A percentile compares a stretch with the other conserved stretches of the same genome.
phyloP scores from a whole-genome alignment of 495 filamentous ascomycete species.

The Penicillium silybi region DNA sequence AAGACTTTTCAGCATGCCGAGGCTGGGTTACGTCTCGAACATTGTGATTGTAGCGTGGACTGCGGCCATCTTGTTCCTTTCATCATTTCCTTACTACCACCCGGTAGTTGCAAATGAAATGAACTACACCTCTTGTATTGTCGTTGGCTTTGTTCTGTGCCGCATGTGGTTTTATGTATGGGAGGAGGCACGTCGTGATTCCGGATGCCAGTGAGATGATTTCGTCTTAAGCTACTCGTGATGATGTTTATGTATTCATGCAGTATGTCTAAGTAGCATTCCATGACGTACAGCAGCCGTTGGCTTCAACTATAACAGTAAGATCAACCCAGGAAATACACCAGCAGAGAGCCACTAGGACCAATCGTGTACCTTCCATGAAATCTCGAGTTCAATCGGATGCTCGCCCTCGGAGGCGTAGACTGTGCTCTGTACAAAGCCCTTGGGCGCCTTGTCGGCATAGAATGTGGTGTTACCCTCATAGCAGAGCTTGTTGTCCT shows the following conservation, averaged over 20 bases:
- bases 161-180: no score
- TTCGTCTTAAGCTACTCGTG: no score
- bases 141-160: no score
- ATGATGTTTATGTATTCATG: not conserved
- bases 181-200: no score
- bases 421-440: slow-evolving; percentile 37
- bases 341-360: not conserved
- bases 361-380: slow-evolving; percentile 21
- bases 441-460: slow-evolving; percentile 54
- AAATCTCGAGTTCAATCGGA: slow-evolving; percentile 36
- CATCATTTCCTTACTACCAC: no score
- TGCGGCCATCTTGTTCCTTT: no score
- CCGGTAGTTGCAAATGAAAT: no score
- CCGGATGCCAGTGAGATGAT: not conserved
- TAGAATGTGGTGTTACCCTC: slow-evolving; percentile 51
- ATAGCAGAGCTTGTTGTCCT: slow-evolving; percentile 46
- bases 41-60: no score
- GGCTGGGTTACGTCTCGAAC: no score
- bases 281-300: not conserved
- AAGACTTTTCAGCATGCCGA: no score
- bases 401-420: slow-evolving; percentile 34
- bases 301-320: not conserved
- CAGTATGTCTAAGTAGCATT: not conserved
- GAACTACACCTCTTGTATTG: no score
- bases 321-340: not conserved